Evolutionary conservation across 208 protist genomes (phyloP).

Genomic region (Wallacemonas rigidus): DNA sequence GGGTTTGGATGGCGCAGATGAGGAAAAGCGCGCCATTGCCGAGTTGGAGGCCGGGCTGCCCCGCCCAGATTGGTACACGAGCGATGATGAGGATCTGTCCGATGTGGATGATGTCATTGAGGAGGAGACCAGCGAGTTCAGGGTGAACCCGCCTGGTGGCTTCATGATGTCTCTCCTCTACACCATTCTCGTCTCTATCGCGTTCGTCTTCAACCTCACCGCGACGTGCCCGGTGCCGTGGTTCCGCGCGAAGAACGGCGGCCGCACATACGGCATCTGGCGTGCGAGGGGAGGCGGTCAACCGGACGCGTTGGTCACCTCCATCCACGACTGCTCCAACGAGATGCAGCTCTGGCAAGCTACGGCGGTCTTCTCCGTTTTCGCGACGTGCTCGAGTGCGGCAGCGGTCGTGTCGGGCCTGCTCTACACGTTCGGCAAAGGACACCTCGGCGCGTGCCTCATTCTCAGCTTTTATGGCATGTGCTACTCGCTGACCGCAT

Average conservation of each 20-base stretch:
- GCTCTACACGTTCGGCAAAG: slow-evolving; percentile 33
- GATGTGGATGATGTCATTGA: slow-evolving; percentile 20
- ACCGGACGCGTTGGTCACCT: slow-evolving; percentile 27
- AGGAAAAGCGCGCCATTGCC: slow-evolving; percentile 33
- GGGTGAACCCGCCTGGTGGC: slow-evolving; percentile 29
- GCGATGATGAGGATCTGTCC: slow-evolving; percentile 39
- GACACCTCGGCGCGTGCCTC: slow-evolving; percentile 45
- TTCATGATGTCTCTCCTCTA: slow-evolving; percentile 30
- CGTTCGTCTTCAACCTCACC: slow-evolving; percentile 44
- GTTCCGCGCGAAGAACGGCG: slow-evolving; percentile 30
- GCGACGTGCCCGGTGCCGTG: slow-evolving; percentile 49
- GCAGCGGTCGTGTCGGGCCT: slow-evolving; percentile 33
- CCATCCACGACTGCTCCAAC: slow-evolving; percentile 47
- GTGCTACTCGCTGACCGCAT: slow-evolving; percentile 39
- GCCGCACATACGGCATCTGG: slow-evolving; percentile 46
- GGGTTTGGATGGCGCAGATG: slow-evolving; percentile 26
- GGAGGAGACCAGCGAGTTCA: slow-evolving; percentile 33
- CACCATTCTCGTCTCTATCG: slow-evolving; percentile 29
- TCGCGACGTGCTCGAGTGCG: slow-evolving; percentile 32
- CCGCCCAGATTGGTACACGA: slow-evolving; percentile 54
- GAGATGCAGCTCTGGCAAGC: slow-evolving; percentile 60
- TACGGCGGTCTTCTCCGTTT: slow-evolving; percentile 38
- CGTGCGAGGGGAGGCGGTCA: slow-evolving; percentile 37
- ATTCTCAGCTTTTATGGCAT: slow-evolving; percentile 46
- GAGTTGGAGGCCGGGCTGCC: slow-evolving; percentile 41